A percentile compares a stretch with the other conserved stretches of the same genome.
These are phyloP conservation scores for Chrysoporthe puriensis DNA, from an alignment of 2,329 filamentous ascomycete species.

Conservation along the genomic window DNA sequence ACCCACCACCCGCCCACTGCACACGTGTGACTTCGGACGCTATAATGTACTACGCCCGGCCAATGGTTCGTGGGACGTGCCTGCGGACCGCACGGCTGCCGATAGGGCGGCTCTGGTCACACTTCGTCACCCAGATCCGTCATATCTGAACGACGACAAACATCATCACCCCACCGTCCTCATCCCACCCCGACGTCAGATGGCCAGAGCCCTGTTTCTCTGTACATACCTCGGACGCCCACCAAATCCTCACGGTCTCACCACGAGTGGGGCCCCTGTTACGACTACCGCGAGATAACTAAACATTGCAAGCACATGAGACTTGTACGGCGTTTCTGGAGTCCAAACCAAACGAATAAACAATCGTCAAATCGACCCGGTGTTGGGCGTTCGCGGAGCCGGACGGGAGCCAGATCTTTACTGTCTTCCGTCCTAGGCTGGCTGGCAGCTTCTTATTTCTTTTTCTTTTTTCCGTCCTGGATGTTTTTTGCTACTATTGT, in stretches of 20 bases:
- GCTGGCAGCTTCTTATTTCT: not conserved
- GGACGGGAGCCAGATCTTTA: not conserved
- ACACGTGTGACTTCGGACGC: conserved; percentile 4
- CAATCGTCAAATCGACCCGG: conserved; percentile 12
- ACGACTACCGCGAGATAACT: not conserved
- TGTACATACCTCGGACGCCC: conserved; percentile 21
- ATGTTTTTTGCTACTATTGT: not conserved
- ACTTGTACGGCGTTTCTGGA: conserved; percentile 13
- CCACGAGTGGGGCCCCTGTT: not conserved
- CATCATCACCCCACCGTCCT: not conserved
- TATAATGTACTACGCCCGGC: not conserved
- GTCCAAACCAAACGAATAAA: conserved; percentile 8
- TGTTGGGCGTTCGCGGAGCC: conserved; percentile 8
- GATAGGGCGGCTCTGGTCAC: not conserved
- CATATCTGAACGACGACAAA: not conserved
- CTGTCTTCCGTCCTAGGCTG: not conserved
- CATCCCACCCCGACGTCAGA: conserved; percentile 10
- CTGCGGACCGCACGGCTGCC: not conserved
- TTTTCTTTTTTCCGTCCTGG: not conserved
- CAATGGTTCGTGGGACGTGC: not conserved
- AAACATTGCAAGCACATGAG: conserved; percentile 1
- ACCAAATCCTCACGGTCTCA: not conserved
- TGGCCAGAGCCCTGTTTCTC: conserved; percentile 20
- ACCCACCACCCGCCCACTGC: too few species aligned
- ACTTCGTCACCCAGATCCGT: not conserved